phyloP scores from a whole-genome alignment of 148 eudicot species.

The Hydrangea macrophylla region DNA sequence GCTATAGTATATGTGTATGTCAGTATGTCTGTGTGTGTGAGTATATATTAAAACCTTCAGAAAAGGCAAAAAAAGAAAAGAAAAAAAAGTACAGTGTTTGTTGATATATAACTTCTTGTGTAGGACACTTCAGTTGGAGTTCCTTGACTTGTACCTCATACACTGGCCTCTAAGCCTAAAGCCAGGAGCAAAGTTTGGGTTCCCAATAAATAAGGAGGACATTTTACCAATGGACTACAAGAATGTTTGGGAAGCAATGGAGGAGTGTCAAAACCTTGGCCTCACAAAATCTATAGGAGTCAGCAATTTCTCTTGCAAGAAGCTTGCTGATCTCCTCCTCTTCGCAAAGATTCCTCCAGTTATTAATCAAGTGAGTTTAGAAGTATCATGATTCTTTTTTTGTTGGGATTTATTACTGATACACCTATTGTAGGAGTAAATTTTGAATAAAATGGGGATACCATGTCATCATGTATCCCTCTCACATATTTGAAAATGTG shows the following conservation, averaged over 20 bases:
- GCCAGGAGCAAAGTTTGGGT: background rate
- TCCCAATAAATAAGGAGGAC: conserved; percentile 2
- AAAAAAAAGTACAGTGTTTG: too few species aligned
- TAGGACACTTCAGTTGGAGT: conserved; percentile 25
- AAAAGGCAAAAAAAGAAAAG: too few species aligned
- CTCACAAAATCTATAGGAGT: conserved; percentile 25
- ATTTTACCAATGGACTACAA: conserved; percentile 22
- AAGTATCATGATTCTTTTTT: too few species aligned
- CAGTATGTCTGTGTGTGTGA: too few species aligned
- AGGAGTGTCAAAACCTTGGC: conserved; percentile 19
- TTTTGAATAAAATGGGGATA: too few species aligned
- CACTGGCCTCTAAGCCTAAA: conserved; percentile 22
- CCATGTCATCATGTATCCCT: too few species aligned
- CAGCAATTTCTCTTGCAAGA: conserved; percentile 26
- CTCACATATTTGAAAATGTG: too few species aligned
- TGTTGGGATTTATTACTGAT: too few species aligned
- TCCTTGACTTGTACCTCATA: conserved; percentile 28
- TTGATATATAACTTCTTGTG: too few species aligned
- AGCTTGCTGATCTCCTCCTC: conserved; percentile 9
- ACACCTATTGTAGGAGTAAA: too few species aligned
- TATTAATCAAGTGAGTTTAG: conserved; percentile 19
- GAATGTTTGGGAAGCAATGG: conserved; percentile 31
- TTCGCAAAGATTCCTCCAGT: conserved; percentile 19
- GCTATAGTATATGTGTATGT: too few species aligned
- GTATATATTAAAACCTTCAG: too few species aligned